These are phyloP conservation scores for Candida nonsorbophila DNA, from an alignment of 805 yeast genomes.

Conservation along the genomic window DNA sequence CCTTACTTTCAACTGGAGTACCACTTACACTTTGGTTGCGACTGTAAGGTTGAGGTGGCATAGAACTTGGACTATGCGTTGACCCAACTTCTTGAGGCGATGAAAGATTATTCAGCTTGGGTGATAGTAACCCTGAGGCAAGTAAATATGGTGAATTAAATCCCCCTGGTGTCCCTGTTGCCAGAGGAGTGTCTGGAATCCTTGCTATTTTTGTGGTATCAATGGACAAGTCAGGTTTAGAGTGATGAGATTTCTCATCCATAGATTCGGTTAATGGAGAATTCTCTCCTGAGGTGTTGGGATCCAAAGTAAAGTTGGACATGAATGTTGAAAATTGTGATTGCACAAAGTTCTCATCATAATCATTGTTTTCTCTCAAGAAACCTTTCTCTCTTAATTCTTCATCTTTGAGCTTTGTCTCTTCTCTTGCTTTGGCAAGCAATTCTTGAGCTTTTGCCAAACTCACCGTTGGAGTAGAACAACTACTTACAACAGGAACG, in stretches of 20 bases:
- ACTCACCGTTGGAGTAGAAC: slow-evolving; percentile 93
- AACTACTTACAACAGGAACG: slow-evolving; percentile 87
- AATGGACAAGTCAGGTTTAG: no score
- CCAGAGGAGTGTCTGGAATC: neutral
- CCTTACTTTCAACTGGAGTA: slow-evolving; percentile 8
- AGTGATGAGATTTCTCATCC: slow-evolving; percentile 4
- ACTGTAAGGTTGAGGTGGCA: slow-evolving; percentile 10
- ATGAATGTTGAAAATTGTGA: slow-evolving; percentile 10
- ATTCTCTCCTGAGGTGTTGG: slow-evolving; percentile 21
- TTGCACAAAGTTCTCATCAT: slow-evolving; percentile 9
- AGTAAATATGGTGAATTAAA: slow-evolving; percentile 65
- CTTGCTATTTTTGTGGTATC: neutral
- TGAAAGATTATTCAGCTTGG: slow-evolving; percentile 26
- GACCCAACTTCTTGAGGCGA: slow-evolving; percentile 2
- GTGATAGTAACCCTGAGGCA: slow-evolving; percentile 58
- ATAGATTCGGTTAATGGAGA: slow-evolving; percentile 32
- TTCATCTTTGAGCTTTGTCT: slow-evolving; percentile 52
- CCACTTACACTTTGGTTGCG: slow-evolving; percentile 9
- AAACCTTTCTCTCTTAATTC: slow-evolving; percentile 41
- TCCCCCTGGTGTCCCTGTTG: slow-evolving; percentile 24
- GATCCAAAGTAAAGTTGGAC: slow-evolving; percentile 13
- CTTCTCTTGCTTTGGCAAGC: slow-evolving; percentile 77
- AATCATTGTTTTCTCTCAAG: slow-evolving; percentile 19
- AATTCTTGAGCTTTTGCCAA: slow-evolving; percentile 82
- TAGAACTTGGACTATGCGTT: slow-evolving; percentile 3